Percentiles rank a stretch among this genome's conserved stretches.
Conservation (phyloP, 495 filamentous ascomycete genomes). For the Achaetomiella virescens region DNA sequence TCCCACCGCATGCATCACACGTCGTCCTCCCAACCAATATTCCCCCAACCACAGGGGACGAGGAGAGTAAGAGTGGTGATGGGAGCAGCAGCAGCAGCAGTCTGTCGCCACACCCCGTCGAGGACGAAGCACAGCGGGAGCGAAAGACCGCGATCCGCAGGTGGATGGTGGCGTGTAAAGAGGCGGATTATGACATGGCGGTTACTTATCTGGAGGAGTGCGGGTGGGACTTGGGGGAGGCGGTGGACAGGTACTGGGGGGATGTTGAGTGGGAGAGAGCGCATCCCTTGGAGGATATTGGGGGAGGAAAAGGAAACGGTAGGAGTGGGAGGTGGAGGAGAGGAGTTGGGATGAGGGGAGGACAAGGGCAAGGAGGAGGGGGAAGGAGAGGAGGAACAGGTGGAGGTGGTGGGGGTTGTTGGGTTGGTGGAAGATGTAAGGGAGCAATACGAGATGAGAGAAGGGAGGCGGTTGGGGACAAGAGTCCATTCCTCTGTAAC, state of each 20-base stretch:
- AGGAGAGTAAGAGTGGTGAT: neutral
- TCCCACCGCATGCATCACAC: constrained; percentile 55
- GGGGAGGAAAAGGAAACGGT: constrained; percentile 11
- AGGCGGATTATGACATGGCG: constrained; percentile 67
- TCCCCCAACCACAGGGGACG: constrained; percentile 42
- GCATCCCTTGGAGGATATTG: constrained; percentile 43
- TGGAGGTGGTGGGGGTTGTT: constrained; percentile 20
- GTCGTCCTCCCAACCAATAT: constrained; percentile 6
- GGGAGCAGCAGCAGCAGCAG: constrained; percentile 38
- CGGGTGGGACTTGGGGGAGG: constrained; percentile 56
- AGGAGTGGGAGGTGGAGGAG: neutral
- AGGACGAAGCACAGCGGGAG: constrained; percentile 61
- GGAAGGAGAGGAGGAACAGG: constrained; percentile 28
- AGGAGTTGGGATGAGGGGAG: neutral
- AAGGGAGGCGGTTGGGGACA: neutral
- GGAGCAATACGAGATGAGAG: neutral
- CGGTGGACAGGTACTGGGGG: constrained; percentile 53
- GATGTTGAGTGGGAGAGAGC: constrained; percentile 69
- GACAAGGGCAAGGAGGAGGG: constrained; percentile 41
- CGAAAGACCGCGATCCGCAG: constrained; percentile 59
- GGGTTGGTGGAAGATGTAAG: constrained; percentile 1
- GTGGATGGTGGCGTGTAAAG: constrained; percentile 67
- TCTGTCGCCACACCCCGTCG: constrained; percentile 58
- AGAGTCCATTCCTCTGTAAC: neutral
- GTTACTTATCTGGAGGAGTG: constrained; percentile 61